A percentile compares a stretch with the other conserved stretches of the same genome.
Evolutionary conservation across 2,329 filamentous ascomycete species (phyloP).

Genomic region (Ilyonectria robusta): DNA sequence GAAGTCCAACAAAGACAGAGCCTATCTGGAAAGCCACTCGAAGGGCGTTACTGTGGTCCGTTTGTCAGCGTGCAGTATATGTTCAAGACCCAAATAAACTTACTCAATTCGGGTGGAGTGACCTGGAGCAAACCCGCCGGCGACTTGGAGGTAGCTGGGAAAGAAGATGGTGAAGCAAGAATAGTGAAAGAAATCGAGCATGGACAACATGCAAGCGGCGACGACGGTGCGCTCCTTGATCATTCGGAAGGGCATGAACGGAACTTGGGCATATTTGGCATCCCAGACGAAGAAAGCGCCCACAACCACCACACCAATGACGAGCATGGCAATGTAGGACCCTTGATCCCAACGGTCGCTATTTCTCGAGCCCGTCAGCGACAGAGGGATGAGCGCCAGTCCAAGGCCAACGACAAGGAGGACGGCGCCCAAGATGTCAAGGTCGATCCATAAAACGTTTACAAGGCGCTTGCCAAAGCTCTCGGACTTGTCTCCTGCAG

Average conservation of each 20-base stretch:
- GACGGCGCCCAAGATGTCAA: slow-evolving; percentile 53
- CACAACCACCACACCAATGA: slow-evolving; percentile 47
- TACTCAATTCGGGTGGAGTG: slow-evolving; percentile 56
- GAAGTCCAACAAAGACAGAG: slow-evolving; percentile 51
- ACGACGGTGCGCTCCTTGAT: slow-evolving; percentile 57
- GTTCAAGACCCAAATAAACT: slow-evolving; percentile 7
- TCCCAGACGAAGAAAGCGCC: slow-evolving; percentile 54
- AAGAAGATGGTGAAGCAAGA: slow-evolving; percentile 58
- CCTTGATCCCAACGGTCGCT: slow-evolving; percentile 50
- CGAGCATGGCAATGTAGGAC: slow-evolving; percentile 53
- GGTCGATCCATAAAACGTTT: slow-evolving; percentile 47
- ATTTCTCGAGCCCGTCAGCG: slow-evolving; percentile 54
- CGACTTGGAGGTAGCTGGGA: slow-evolving; percentile 57
- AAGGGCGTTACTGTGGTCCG: slow-evolving; percentile 43
- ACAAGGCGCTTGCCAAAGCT: slow-evolving; percentile 40
- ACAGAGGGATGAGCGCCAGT: slow-evolving; percentile 54
- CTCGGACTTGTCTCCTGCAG: slow-evolving; percentile 27
- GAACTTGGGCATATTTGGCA: slow-evolving; percentile 53
- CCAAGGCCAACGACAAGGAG: slow-evolving; percentile 53
- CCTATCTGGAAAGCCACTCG: slow-evolving; percentile 55
- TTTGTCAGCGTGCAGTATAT: neutral
- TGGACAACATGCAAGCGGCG: slow-evolving; percentile 54
- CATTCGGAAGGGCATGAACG: slow-evolving; percentile 57
- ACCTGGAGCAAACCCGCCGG: slow-evolving; percentile 53
- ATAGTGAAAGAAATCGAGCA: slow-evolving; percentile 56